These are phyloP conservation scores for Pugionium cornutum DNA, from an alignment of 345 rosid genomes.

Conservation along the genomic window DNA sequence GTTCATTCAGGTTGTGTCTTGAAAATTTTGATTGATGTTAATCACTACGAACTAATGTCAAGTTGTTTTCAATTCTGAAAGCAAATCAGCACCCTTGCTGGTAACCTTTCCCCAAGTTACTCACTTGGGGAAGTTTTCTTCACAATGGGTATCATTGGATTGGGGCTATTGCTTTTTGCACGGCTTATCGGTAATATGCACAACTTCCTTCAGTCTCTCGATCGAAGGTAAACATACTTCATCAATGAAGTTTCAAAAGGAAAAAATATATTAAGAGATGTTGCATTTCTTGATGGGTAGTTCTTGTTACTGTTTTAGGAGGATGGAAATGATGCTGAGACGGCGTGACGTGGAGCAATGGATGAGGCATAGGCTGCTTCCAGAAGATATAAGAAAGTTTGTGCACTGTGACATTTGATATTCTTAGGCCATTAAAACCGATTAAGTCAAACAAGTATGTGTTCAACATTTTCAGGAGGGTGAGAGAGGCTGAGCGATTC, in stretches of 20 bases:
- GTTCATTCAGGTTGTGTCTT: background rate
- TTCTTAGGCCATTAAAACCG: no score
- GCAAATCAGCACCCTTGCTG: slow-evolving; percentile 99
- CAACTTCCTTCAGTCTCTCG: slow-evolving; percentile 87
- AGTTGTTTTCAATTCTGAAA: slow-evolving; percentile 35
- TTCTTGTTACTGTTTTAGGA: slow-evolving; percentile 42
- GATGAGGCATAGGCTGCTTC: slow-evolving; percentile 90
- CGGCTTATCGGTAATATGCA: slow-evolving; percentile 96
- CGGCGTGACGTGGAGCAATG: slow-evolving; percentile 91
- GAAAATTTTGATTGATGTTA: no score
- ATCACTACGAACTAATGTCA: background rate
- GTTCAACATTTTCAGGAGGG: slow-evolving; percentile 53
- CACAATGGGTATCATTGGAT: slow-evolving; percentile 76
- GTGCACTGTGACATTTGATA: background rate
- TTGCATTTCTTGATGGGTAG: background rate
- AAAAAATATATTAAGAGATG: slow-evolving; percentile 4
- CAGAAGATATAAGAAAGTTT: slow-evolving; percentile 64
- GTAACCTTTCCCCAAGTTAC: slow-evolving; percentile 83
- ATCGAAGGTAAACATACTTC: slow-evolving; percentile 53
- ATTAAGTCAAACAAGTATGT: background rate
- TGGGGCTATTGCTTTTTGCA: slow-evolving; percentile 91
- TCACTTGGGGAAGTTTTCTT: slow-evolving; percentile 76
- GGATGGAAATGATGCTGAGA: slow-evolving; percentile 78
- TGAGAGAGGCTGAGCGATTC: slow-evolving; percentile 76
- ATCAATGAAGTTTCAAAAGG: slow-evolving; percentile 3